Base-by-base conservation (phyloP, 331 rosid species). In the Dryas integrifolia region DNA sequence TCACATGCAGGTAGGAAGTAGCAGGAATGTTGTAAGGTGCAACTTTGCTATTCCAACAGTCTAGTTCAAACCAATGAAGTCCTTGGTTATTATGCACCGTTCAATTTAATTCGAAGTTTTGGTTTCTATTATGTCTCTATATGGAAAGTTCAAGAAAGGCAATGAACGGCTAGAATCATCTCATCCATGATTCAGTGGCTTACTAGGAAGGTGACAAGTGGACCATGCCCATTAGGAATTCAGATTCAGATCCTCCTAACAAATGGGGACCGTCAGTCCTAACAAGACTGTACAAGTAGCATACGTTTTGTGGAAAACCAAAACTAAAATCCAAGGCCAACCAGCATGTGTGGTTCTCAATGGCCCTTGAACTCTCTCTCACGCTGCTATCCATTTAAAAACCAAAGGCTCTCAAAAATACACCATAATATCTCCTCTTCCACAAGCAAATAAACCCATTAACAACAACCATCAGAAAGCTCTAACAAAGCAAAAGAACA, bases 321-420 rank as follows among this genome's bases (percentile, higher is more conserved):
- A 46, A 49, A 65, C 61, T 10, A 76, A 86, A 86, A 67, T 76
- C 77, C 74, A 80, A 79, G 80, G 82, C 89, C 89, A 88, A 88
- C 81, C 85, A 70, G 77, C 47, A 43, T 86, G 74, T 85, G 96
- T 86, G 94, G 94, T 75, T 81, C 82, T 65, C 4, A 65, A 65
- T 65, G 76, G 41, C 45, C 70, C 74, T 0, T 68, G 47, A 41
- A 51, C 47, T 50, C 51, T 72, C 65, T 69, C 35, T 67, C 77
- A 51, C 85, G 74, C 84, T 68, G 44, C 13, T 40, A 52, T 81
- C 85, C 94, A 74, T 73, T 67, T 18, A 51, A 59, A 69, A 91
- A 86, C 84, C 86, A 58, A 53, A 80, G 95, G 95, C 72, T 77
- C 90, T 82, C 76, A 72, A 75, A 62, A 7, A 76, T 78, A 88